Evolutionary conservation across 2,329 filamentous ascomycete species (phyloP).

Genomic region (Mycosphaerella sp.): DNA sequence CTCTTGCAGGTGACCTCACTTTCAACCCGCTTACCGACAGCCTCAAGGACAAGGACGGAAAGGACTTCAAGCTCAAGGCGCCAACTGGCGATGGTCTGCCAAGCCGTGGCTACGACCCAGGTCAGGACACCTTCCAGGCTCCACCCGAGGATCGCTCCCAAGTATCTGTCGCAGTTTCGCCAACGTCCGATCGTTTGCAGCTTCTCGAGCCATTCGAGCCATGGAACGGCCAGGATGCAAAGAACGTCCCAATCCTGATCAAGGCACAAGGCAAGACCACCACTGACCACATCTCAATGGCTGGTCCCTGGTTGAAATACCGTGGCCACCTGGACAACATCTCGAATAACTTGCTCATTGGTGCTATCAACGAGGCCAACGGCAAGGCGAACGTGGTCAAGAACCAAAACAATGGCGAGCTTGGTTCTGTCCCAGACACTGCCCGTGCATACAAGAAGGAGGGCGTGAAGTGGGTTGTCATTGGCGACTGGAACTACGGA

Average conservation of each 20-base stretch:
- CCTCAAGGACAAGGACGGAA: conserved; percentile 91
- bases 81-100: conserved; percentile 81
- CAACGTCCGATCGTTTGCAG: conserved; percentile 89
- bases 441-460: conserved; percentile 98
- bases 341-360: conserved; percentile 99
- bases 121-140: conserved; percentile 55
- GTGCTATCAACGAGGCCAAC: conserved; percentile 93
- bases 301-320: conserved; percentile 96
- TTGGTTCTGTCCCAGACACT: conserved; percentile 82
- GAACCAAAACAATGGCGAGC: conserved; percentile 79
- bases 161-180: conserved; percentile 76
- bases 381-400: conserved; percentile 96
- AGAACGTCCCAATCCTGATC: conserved; percentile 83
- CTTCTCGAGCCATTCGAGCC: conserved; percentile 75
- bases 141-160: conserved; percentile 71
- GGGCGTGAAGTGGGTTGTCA: conserved; percentile 91
- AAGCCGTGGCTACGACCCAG: conserved; percentile 71
- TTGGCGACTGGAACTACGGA: conserved; percentile 99
- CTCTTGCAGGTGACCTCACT: conserved; percentile 73
- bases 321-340: conserved; percentile 99
- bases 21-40: conserved; percentile 92
- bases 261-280: conserved; percentile 76
- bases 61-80: conserved; percentile 81
- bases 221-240: conserved; percentile 81
- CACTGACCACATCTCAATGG: conserved; percentile 48